Evolutionary conservation across 305 asterid genomes (phyloP), one percentile per base, ranked within the genome.

Genomic region (Solanum aculeatissimum): DNA sequence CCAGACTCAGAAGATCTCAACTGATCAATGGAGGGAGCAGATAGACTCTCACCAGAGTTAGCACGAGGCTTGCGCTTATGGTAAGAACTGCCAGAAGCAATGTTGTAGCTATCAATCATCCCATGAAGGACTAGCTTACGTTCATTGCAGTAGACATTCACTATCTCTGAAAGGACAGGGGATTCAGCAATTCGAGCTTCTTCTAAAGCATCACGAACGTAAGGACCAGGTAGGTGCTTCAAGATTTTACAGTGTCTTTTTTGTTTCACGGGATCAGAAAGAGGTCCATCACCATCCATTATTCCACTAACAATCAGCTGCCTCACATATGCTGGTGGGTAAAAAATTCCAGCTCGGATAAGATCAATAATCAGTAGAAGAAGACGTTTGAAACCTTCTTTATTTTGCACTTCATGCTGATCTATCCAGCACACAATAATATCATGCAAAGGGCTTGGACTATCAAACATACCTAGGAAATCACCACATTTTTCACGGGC

Each of bases 241-340:
- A 97, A 90, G 88, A 95, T 94, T 86, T 92, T 95, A 90, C 93
- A 86, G 89, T 97, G 99, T 85, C 98, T 93, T 88, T 89, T 94
- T 78, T 89, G 89, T 88, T 91, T 94, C 86, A 89, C 96, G 81
- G 88, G 86, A 89, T 93, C 96, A 84, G 84, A 87, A 68, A 77
- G 70, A 83, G 93, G 85, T 82, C 94, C 97, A 89, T 88, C 90
- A 88, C 94, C 91, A 88, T 94, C 99, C 93, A 93, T 89, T 81
- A 92, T 88, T 82, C 99, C 99, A 90, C 99, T 93, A 63, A 93
- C 95, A 90, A 95, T 93, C 84, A 97, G 91, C 91, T 95, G 99
- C 89, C 99, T 92, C 89, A 92, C 97, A 88, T 97, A 97, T 69
- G 95, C 99, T 86, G 90, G 92, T 65, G 99, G 98, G 85, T 90